Conservation (phyloP, 805 yeast species). For the Spathaspora passalidarum region DNA sequence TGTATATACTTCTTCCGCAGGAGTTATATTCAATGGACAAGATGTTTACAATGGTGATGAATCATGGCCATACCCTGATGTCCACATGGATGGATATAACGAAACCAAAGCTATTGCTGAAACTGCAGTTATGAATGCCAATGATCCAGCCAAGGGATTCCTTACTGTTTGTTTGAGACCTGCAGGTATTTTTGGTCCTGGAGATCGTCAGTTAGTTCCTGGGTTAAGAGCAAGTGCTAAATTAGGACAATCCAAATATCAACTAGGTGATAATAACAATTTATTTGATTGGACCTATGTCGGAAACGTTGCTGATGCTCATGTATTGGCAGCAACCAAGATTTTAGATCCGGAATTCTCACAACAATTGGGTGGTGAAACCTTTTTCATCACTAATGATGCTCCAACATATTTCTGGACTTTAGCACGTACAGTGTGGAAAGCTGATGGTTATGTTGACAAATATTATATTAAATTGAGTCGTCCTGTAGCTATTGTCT, state of each 20-base stretch:
- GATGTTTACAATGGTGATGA: constrained; percentile 92
- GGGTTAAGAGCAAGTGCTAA: constrained; percentile 81
- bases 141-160: constrained; percentile 43
- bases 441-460: constrained; percentile 87
- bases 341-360: constrained; percentile 48
- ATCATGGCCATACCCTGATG: constrained; percentile 85
- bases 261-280: constrained; percentile 91
- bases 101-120: constrained; percentile 94
- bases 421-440: constrained; percentile 94
- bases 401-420: constrained; percentile 97
- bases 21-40: constrained; percentile 95
- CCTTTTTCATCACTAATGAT: constrained; percentile 89
- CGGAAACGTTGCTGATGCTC: constrained; percentile 98
- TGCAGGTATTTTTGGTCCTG: constrained; percentile 98
- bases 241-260: constrained; percentile 85
- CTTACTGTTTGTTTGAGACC: constrained; percentile 88
- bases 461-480: constrained; percentile 63
- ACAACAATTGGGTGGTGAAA: constrained; percentile 69
- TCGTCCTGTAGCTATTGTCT: constrained; percentile 72
- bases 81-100: constrained; percentile 95
- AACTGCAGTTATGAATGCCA: constrained; percentile 70
- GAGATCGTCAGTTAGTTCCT: constrained; percentile 95
- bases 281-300: constrained; percentile 96
- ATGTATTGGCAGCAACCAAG: constrained; percentile 85
- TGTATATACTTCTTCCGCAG: constrained; percentile 95